Conservation (phyloP, 2,329 filamentous ascomycete species). For the Calcarisporium arbuscula region DNA sequence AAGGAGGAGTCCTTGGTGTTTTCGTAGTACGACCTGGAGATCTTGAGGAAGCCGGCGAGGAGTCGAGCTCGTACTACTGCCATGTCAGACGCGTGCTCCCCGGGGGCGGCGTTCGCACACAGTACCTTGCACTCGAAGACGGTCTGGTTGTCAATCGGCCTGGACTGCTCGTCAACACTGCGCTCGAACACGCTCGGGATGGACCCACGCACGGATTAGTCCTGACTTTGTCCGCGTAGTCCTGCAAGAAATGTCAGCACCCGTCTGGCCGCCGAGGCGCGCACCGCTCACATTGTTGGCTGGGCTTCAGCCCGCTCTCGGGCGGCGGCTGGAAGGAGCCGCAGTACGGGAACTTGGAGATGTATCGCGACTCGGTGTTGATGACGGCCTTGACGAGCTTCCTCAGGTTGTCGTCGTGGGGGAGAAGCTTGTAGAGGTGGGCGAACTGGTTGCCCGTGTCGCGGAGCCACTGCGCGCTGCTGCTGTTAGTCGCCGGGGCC, state of each 20-base stretch:
- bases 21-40: constrained; percentile 70
- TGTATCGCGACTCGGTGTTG: constrained; percentile 64
- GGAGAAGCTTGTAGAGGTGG: constrained; percentile 57
- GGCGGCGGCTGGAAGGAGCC: constrained; percentile 80
- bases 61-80: constrained; percentile 80
- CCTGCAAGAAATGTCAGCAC: constrained; percentile 5
- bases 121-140: constrained; percentile 22
- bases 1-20: constrained; percentile 63
- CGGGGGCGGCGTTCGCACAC: too few relatives aligned
- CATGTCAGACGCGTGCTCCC: background rate
- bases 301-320: constrained; percentile 49
- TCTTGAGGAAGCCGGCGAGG: constrained; percentile 79
- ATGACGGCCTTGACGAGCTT: constrained; percentile 64
- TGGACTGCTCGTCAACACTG: constrained; percentile 1
- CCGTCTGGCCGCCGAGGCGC: too few relatives aligned
- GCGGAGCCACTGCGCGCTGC: constrained; percentile 58
- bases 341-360: constrained; percentile 70
- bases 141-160: constrained; percentile 17
- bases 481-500: background rate
- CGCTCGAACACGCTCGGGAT: background rate
- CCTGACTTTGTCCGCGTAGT: constrained; percentile 14
- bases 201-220: constrained; percentile 17
- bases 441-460: constrained; percentile 74
- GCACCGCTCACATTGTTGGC: constrained; percentile 14
- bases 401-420: constrained; percentile 52